Base-by-base conservation (phyloP, 257 asterid species). In the Petrea volubilis region DNA sequence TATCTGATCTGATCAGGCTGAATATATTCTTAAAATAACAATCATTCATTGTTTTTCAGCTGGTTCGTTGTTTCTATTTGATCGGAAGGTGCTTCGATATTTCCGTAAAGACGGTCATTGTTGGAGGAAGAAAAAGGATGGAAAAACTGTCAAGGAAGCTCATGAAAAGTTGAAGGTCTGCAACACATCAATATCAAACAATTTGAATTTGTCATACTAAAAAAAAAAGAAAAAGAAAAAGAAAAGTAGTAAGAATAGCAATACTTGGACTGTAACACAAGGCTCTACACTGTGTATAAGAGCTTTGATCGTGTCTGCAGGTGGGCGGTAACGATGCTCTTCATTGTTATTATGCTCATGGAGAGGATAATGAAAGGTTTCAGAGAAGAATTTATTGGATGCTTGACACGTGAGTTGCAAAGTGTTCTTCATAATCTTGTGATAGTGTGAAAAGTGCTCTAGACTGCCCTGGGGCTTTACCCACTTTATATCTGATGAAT, bases 331-430 rank as follows among this genome's bases (percentile, higher is more conserved):
- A 66, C n/a, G 82, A 72, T 61, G 74, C 49, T 41, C 71, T 77
- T 28, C 78, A 79, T 67, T 74, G 83, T 52, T 74, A 79, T 58
- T 74, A 70, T 64, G 80, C 80, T 40, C 83, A 70, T 64, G 77
- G 80, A 25, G 80, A 74, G 55, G 74, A 59, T 31, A 74, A 74
- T 71, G 66, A 74, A 58, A 38, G 64, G 27, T 79, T 79, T 60
- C 83, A 74, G 64, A 62, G 83, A 36, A 68, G 77, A 27, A 69
- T 65, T 69, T 79, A 79, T 68, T 79, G 83, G 83, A 52, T 79
- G 74, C 80, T 79, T 62, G 80, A 70, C 23, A 62, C 41, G 79
- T 72, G 49, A 74, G 78, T 74, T 15, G 8, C 21, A 12, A 7
- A 21, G 9, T 36, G 27, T 65, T 41, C 64, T 15, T 58, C 43